These are phyloP conservation scores for Calocybe indica DNA, from an alignment of 768 basidiomycete species.

Conservation along the genomic window DNA sequence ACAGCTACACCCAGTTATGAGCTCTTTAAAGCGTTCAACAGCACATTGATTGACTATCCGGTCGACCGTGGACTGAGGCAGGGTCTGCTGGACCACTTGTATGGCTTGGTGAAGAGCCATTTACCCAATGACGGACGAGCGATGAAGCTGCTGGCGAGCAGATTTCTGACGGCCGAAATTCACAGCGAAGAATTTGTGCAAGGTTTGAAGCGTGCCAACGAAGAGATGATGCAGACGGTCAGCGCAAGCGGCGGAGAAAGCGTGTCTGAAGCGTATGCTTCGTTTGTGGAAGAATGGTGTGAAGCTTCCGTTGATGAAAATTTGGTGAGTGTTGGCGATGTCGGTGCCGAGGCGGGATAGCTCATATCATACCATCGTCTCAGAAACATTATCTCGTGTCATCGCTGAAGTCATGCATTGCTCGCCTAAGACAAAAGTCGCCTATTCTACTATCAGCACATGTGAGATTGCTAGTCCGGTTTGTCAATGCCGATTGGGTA, in stretches of 20 bases:
- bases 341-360: neutral
- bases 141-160: constrained; percentile 27
- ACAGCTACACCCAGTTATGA: constrained; percentile 36
- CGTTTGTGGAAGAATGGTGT: constrained; percentile 52
- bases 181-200: constrained; percentile 31
- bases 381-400: constrained; percentile 53
- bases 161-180: constrained; percentile 23
- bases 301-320: constrained; percentile 38
- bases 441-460: constrained; percentile 25
- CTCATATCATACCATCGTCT: constrained; percentile 20
- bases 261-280: constrained; percentile 32
- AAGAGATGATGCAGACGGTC: constrained; percentile 25
- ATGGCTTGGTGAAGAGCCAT: constrained; percentile 23
- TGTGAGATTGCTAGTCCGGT: constrained; percentile 20
- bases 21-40: constrained; percentile 33
- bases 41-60: constrained; percentile 31
- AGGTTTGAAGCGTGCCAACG: constrained; percentile 30
- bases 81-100: constrained; percentile 32
- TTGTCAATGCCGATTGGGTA: constrained; percentile 3
- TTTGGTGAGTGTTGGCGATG: constrained; percentile 32
- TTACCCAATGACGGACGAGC: constrained; percentile 30
- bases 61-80: constrained; percentile 26
- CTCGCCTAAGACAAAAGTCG: constrained; percentile 13
- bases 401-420: constrained; percentile 33
- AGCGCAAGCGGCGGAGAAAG: constrained; percentile 16